Conservation (phyloP, 106 monocot genomes). For the Posidonia australis region DNA sequence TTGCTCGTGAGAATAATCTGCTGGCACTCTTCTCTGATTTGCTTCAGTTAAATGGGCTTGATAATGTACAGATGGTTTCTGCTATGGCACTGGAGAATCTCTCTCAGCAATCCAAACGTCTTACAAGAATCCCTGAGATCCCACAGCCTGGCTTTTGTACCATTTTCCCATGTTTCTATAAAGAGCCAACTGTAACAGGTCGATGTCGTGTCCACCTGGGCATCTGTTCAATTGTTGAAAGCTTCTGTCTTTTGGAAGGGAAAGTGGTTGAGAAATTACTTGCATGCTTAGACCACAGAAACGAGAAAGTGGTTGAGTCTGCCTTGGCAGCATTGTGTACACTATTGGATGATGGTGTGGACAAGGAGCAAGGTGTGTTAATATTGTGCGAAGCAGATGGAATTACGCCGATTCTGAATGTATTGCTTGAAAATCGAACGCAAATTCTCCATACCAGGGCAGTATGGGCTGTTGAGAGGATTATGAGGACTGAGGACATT, state of each 20-base stretch:
- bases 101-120: conserved; percentile 49
- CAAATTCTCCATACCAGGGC: conserved; percentile 49
- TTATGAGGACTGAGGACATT: conserved; percentile 68
- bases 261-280: conserved; percentile 66
- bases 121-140: conserved; percentile 20
- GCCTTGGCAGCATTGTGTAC: conserved; percentile 48
- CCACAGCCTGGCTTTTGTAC: conserved; percentile 6
- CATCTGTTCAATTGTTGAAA: conserved; percentile 57
- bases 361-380: conserved; percentile 50
- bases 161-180: conserved; percentile 28
- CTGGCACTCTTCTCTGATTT: conserved; percentile 52
- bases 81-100: conserved; percentile 76
- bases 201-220: conserved; percentile 62
- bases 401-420: conserved; percentile 52
- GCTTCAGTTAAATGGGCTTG: conserved; percentile 64
- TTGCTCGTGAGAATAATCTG: conserved; percentile 56
- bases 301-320: conserved; percentile 71
- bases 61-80: conserved; percentile 62
- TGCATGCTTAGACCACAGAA: conserved; percentile 67
- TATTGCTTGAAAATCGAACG: conserved; percentile 47
- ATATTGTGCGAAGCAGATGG: conserved; percentile 53
- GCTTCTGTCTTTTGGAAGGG: conserved; percentile 76
- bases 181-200: conserved; percentile 20
- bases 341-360: conserved; percentile 21
- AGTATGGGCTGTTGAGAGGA: conserved; percentile 92